Base-by-base conservation (phyloP, 164 flowering plant genomes). In the Piper longum region DNA sequence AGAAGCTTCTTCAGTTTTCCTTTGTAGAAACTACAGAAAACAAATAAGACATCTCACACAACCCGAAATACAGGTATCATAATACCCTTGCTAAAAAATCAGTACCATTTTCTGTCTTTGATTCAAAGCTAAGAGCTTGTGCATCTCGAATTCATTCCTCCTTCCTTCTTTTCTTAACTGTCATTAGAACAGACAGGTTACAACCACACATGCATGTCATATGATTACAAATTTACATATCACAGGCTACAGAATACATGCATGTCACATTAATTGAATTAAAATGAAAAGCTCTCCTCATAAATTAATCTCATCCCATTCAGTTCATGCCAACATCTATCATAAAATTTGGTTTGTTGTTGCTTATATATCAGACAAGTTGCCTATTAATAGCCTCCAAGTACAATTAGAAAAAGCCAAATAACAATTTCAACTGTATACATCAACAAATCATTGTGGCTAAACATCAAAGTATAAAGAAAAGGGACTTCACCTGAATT, bases 81-180 rank as follows among this genome's bases (percentile, higher is more conserved):
- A 16, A 18, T 11, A 52, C 7, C n/a, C 59, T 16, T 59, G 16
- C 4, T 44, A 57, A 17, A 14, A 42, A 17, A 43, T 36, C 7
- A 19, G 69, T 79, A 95, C 99, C 99, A 87, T 81, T 73, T 91
- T 95, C 71, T 95, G 99, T 74, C 96, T 82, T 71, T 95, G 99
- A 69, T 87, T 95, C 70, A 95, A 74, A 64, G 99, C 90, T 65
- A 87, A 70, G 18, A 95, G 80, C 76, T 95, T 95, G 65, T 95
- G 99, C 99, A 95, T 91, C 78, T 95, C 99, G 69, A 87, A 95
- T 72, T 91, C 97, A 68, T 86, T 95, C 71, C 99, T 82, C 70
- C 99, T 80, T 64, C 99, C 98, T 74, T 95, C 99, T 77, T 95
- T 95, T 81, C 85, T 89, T 18, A 95, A 91, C 99, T 95, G 76